phyloP scores from a whole-genome alignment of 1,284 basidiomycete genomes.

The Leccinum subatratum region DNA sequence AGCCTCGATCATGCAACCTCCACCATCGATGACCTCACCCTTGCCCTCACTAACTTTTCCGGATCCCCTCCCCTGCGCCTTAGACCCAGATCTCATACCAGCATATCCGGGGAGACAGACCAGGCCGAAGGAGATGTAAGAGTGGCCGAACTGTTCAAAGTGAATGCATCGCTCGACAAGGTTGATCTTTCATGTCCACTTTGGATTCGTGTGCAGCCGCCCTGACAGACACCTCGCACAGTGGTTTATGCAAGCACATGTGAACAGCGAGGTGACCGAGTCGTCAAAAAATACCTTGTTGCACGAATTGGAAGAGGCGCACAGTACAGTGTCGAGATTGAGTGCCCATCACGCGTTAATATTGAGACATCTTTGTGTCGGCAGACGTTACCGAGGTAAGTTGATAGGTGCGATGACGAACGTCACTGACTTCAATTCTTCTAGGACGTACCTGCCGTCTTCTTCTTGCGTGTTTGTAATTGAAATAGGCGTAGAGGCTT shows the following conservation, averaged over 20 bases:
- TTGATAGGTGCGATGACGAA: slow-evolving; percentile 24
- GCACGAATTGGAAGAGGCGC: slow-evolving; percentile 74
- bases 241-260: slow-evolving; percentile 75
- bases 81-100: slow-evolving; percentile 34
- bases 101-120: slow-evolving; percentile 12
- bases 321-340: slow-evolving; percentile 61
- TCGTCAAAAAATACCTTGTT: slow-evolving; percentile 71
- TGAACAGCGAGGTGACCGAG: slow-evolving; percentile 81
- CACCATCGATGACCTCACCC: slow-evolving; percentile 73
- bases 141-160: slow-evolving; percentile 46
- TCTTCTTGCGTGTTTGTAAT: slow-evolving; percentile 56
- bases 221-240: slow-evolving; percentile 31
- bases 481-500: slow-evolving; percentile 71
- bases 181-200: slow-evolving; percentile 34
- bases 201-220: slow-evolving; percentile 1
- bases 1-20: slow-evolving; percentile 58
- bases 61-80: slow-evolving; percentile 64
- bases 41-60: slow-evolving; percentile 66
- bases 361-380: slow-evolving; percentile 67
- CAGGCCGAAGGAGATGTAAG: slow-evolving; percentile 30
- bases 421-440: slow-evolving; percentile 10
- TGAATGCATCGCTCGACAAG: slow-evolving; percentile 66
- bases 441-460: slow-evolving; percentile 53
- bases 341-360: slow-evolving; percentile 59
- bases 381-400: slow-evolving; percentile 46